phyloP scores from a whole-genome alignment of 495 filamentous ascomycete genomes.

The Penicillium samsonianum region DNA sequence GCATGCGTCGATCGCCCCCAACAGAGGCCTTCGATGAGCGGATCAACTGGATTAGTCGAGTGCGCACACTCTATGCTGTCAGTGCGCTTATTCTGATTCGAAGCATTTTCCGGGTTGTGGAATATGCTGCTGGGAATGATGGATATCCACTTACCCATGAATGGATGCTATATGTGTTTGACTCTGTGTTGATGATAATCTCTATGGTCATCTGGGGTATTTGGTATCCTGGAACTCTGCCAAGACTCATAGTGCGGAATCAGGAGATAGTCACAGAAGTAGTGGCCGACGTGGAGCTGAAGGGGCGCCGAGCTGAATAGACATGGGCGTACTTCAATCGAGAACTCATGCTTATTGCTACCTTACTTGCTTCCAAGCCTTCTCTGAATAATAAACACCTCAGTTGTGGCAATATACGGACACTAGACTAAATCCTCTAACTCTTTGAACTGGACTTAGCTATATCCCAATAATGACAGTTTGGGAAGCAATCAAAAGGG shows the following conservation, averaged over 20 bases:
- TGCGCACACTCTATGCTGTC: constrained; percentile 52
- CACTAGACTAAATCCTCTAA: too few species aligned
- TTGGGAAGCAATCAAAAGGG: too few species aligned
- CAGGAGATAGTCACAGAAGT: neutral
- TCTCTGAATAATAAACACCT: too few species aligned
- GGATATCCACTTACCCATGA: constrained; percentile 47
- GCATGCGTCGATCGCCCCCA: constrained; percentile 28
- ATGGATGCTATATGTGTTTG: constrained; percentile 21
- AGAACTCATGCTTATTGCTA: neutral
- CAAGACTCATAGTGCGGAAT: neutral
- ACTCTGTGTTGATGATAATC: constrained; percentile 47
- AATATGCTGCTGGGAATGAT: constrained; percentile 55
- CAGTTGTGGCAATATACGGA: too few species aligned
- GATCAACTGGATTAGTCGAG: constrained; percentile 48
- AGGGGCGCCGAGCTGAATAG: too few species aligned
- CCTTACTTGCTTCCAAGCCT: neutral
- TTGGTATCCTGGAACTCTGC: neutral
- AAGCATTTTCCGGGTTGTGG: constrained; percentile 58
- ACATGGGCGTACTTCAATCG: neutral
- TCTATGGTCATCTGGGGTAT: constrained; percentile 50
- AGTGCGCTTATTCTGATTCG: constrained; percentile 57
- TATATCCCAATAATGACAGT: too few species aligned
- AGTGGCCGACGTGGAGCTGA: neutral
- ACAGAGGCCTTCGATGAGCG: constrained; percentile 5
- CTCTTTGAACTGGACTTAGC: too few species aligned